These are phyloP conservation scores for Trametes hirsuta DNA, from an alignment of 1,284 basidiomycete species.

Conservation along the genomic window DNA sequence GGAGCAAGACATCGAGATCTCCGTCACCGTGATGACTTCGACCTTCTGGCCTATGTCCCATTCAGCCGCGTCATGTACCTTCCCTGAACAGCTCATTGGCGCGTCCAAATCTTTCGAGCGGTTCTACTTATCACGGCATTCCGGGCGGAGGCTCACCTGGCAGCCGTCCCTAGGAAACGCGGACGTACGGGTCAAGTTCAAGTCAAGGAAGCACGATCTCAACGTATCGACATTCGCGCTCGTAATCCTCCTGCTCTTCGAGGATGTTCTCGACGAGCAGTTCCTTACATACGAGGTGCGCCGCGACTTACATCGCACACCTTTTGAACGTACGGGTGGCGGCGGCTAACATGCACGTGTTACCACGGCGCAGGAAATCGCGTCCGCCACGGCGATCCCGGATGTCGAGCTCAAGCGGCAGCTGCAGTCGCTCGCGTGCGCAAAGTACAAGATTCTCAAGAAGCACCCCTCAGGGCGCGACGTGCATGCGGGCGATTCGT, in stretches of 20 bases:
- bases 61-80: conserved; percentile 61
- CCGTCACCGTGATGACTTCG: conserved; percentile 89
- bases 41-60: conserved; percentile 91
- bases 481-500: conserved; percentile 75
- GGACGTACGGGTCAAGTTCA: conserved; percentile 88
- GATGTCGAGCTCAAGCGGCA: conserved; percentile 87
- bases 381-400: conserved; percentile 72
- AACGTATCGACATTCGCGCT: conserved; percentile 93
- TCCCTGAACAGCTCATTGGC: conserved; percentile 68
- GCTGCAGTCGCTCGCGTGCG: conserved; percentile 95
- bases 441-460: conserved; percentile 92
- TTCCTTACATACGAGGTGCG: conserved; percentile 74
- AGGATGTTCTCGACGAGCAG: conserved; percentile 69
- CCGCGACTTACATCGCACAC: too few relatives aligned
- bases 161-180: conserved; percentile 92
- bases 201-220: conserved; percentile 81
- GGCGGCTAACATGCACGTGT: neutral
- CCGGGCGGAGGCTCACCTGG: conserved; percentile 92
- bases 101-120: conserved; percentile 82
- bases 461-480: conserved; percentile 92
- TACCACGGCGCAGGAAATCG: conserved; percentile 57
- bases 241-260: conserved; percentile 89
- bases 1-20: conserved; percentile 77
- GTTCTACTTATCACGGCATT: conserved; percentile 90
- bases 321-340: too few relatives aligned